Evolutionary conservation across 1,284 basidiomycete genomes (phyloP).

Genomic region (Rhodotorula mucilaginosa): DNA sequence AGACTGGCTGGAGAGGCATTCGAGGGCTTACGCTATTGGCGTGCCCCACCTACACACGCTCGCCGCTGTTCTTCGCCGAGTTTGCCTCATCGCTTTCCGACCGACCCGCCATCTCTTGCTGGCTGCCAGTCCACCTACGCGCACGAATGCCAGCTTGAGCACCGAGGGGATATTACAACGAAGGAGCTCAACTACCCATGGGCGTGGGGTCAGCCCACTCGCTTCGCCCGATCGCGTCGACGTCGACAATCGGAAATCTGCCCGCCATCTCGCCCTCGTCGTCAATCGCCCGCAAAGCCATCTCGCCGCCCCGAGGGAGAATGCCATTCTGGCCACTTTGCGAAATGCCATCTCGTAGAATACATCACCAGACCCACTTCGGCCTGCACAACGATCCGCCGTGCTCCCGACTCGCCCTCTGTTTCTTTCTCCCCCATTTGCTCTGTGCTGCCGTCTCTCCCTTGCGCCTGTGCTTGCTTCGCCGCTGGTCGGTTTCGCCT

Average conservation of each 20-base stretch:
- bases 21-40: no score
- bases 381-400: no score
- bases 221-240: not conserved
- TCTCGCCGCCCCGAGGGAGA: not conserved
- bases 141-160: no score
- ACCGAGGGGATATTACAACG: no score
- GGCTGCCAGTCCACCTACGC: no score
- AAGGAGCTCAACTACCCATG: no score
- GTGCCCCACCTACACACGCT: not conserved
- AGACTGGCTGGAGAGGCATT: not conserved
- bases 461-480: no score
- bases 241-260: not conserved
- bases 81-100: not conserved
- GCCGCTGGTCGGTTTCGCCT: not conserved
- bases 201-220: no score
- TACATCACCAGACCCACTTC: no score
- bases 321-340: no score
- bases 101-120: not conserved
- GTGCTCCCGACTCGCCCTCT: no score
- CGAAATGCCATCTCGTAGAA: not conserved
- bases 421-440: not conserved
- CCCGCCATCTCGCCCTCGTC: not conserved
- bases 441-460: no score
- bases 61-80: not conserved
- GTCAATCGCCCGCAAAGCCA: not conserved